Percentiles rank a stretch among this genome's conserved stretches.
Evolutionary conservation across 139 green algal species (phyloP).

Genomic region (Ettlia oleoabundans): DNA sequence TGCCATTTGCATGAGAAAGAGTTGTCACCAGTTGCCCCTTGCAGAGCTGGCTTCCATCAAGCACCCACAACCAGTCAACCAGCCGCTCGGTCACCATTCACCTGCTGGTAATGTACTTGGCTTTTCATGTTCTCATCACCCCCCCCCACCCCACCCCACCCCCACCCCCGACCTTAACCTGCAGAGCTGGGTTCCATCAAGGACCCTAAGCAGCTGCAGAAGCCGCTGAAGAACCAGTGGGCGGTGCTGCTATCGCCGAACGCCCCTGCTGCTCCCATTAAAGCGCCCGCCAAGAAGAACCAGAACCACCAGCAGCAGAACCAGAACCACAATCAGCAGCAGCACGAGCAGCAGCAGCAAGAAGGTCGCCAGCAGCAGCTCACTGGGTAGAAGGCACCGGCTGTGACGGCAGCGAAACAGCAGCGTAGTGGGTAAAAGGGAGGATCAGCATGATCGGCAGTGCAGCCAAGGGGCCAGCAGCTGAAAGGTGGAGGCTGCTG

Average conservation of each 20-base stretch:
- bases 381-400: too few species aligned
- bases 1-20: too few species aligned
- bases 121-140: too few species aligned
- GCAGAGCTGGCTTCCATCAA: background rate
- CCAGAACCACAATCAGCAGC: background rate
- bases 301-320: background rate
- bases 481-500: too few species aligned
- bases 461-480: too few species aligned
- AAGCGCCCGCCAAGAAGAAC: background rate
- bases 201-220: conserved; percentile 33
- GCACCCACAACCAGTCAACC: conserved; percentile 26
- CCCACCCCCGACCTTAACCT: background rate
- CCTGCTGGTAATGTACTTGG: too few species aligned
- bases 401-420: too few species aligned
- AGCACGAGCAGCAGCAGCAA: background rate
- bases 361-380: background rate
- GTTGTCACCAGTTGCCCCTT: too few species aligned
- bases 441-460: too few species aligned
- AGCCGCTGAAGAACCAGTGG: conserved; percentile 17
- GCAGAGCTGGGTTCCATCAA: conserved; percentile 23
- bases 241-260: conserved; percentile 23
- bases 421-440: too few species aligned
- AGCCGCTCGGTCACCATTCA: background rate
- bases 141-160: too few species aligned
- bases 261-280: background rate